A percentile compares a stretch with the other conserved stretches of the same genome.
These are phyloP conservation scores for Alternaria triticina DNA, from an alignment of 2,329 filamentous ascomycete species.

Conservation along the genomic window DNA sequence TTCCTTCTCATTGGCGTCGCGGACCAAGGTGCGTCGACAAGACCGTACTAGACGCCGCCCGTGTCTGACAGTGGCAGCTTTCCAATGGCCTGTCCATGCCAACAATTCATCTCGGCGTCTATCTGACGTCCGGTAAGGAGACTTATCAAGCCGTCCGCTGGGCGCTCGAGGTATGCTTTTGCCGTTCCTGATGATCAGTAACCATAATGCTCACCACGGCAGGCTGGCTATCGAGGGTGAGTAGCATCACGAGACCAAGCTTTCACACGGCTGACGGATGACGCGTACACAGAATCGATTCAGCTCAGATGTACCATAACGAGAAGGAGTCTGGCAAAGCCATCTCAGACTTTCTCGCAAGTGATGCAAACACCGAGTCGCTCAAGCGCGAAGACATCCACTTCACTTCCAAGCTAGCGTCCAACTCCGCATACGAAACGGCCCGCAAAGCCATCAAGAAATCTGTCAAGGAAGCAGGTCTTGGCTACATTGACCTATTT, in stretches of 20 bases:
- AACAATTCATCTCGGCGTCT: conserved; percentile 75
- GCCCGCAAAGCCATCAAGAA: conserved; percentile 70
- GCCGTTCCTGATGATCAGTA: conserved; percentile 19
- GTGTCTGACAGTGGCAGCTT: conserved; percentile 38
- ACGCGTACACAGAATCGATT: conserved; percentile 56
- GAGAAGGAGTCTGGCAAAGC: conserved; percentile 73
- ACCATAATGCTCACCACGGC: conserved; percentile 25
- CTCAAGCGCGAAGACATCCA: conserved; percentile 74
- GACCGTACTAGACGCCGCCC: conserved; percentile 7
- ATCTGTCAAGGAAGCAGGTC: conserved; percentile 68
- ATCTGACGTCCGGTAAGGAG: conserved; percentile 70
- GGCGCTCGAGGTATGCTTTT: conserved; percentile 59
- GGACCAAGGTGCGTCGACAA: conserved; percentile 44
- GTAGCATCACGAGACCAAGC: conserved; percentile 27
- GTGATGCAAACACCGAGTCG: conserved; percentile 54
- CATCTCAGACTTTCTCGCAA: conserved; percentile 64
- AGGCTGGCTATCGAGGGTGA: conserved; percentile 56
- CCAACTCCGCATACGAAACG: conserved; percentile 70
- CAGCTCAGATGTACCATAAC: conserved; percentile 72
- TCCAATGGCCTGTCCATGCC: conserved; percentile 72
- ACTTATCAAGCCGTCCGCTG: conserved; percentile 63
- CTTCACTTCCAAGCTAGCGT: conserved; percentile 80
- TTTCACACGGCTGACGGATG: conserved; percentile 28
- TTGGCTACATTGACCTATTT: conserved; percentile 81
- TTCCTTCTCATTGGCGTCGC: conserved; percentile 52